Percentiles rank a stretch among this genome's conserved stretches.
phyloP scores from a whole-genome alignment of 306 rosid species.

The Cucurbita maxima region DNA sequence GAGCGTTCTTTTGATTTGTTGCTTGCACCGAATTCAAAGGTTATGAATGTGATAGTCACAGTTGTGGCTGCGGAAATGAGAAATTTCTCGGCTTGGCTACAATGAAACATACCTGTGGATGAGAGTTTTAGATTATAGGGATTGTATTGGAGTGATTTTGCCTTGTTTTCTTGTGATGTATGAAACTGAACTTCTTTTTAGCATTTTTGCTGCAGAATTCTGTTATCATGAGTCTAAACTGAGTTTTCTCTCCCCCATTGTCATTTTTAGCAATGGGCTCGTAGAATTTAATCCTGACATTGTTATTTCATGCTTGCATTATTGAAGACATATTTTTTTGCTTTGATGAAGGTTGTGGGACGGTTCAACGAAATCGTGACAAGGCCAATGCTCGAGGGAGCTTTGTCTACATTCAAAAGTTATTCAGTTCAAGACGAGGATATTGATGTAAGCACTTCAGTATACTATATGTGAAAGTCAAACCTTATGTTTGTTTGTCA shows the following conservation, averaged over 20 bases:
- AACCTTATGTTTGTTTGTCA: background rate
- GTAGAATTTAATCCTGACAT: background rate
- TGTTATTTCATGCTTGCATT: background rate
- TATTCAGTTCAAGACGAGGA: slow-evolving; percentile 75
- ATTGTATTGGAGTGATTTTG: background rate
- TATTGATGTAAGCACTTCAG: slow-evolving; percentile 44
- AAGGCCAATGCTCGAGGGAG: slow-evolving; percentile 76
- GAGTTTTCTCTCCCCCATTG: background rate
- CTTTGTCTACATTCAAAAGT: slow-evolving; percentile 61
- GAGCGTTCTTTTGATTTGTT: background rate
- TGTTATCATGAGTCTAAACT: background rate
- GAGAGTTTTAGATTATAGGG: background rate
- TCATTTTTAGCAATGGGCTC: background rate
- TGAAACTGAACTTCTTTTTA: background rate
- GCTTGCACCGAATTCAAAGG: background rate
- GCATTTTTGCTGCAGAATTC: background rate
- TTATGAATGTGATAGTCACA: background rate
- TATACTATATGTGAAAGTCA: background rate
- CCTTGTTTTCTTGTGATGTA: background rate
- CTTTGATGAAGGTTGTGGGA: slow-evolving; percentile 58
- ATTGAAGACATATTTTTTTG: background rate
- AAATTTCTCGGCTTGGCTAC: background rate
- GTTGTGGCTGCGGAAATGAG: background rate
- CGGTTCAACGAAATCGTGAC: slow-evolving; percentile 87
- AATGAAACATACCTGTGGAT: background rate